Evolutionary conservation across 306 rosid species (phyloP), one percentile per base, ranked within the genome.

Genomic region (Lotus japonicus): DNA sequence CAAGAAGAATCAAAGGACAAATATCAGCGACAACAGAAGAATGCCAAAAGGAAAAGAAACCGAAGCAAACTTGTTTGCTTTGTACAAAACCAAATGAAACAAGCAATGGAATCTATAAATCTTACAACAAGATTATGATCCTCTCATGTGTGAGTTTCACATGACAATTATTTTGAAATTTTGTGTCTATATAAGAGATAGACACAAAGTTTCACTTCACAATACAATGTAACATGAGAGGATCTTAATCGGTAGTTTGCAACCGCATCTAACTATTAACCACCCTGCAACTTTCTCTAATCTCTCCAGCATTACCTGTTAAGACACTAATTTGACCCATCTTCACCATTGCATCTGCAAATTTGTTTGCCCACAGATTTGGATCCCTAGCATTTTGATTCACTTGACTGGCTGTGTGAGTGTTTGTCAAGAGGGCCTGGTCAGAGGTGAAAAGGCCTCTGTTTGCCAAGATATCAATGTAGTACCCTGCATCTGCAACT

Each of bases 301-400:
- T 85, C 85, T 85, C 89, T 55, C 89, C 87, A 35, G 62, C 76
- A 58, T 64, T 36, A 39, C 87, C 84, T 3, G 87, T 90, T 9
- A 84, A 60, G 60, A 80, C 87, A 39, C 73, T 77, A 8, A 90
- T 71, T 64, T 72, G 79, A 10, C 90, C 89, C 97, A 90, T 84
- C 70, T 87, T 90, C 45, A 85, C 82, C 90, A 87, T 87, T 12
- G 90, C 92, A 49, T 67, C 80, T 0, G 88, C 84, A 67, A 87
- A 85, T 12, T 82, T 80, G 35, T 4, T 26, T 51, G 58, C 56
- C 95, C 95, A 90, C 2, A 79, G 52, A 31, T 19, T 7, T 2
- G 85, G 70, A 17, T 64, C 26, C 74, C 64, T 72, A 7, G 89
- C 91, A 70, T 85, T 68, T 38, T 77, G 82, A 8, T 61, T 57